phyloP scores from a whole-genome alignment of 2,329 filamentous ascomycete species.

The Pestalotiopsis sp. region DNA sequence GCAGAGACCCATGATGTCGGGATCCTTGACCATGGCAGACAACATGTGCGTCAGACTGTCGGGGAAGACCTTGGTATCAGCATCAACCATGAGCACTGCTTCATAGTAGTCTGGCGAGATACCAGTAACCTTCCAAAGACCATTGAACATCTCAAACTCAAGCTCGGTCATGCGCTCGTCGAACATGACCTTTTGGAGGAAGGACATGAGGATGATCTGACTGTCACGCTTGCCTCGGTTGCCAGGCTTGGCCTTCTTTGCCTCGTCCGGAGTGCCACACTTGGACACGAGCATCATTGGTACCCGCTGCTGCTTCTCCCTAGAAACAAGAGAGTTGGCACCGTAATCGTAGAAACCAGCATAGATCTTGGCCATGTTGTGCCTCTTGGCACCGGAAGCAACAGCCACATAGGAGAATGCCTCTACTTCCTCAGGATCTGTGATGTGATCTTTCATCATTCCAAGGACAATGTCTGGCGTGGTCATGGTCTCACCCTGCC shows the following conservation, averaged over 20 bases:
- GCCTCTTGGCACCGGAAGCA: constrained; percentile 90
- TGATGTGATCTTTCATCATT: constrained; percentile 93
- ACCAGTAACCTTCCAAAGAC: constrained; percentile 96
- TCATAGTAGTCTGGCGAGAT: constrained; percentile 99
- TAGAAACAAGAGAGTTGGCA: constrained; percentile 72
- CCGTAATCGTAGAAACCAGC: constrained; percentile 98
- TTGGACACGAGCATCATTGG: constrained; percentile 98
- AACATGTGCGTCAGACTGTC: constrained; percentile 99
- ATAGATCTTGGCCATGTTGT: constrained; percentile 99
- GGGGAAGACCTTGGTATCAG: constrained; percentile 98
- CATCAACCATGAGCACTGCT: constrained; percentile 97
- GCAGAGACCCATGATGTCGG: constrained; percentile 98
- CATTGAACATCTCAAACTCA: constrained; percentile 99
- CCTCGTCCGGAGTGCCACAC: constrained; percentile 89
- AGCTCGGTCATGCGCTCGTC: constrained; percentile 99
- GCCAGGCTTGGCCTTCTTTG: constrained; percentile 80
- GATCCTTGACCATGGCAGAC: constrained; percentile 98
- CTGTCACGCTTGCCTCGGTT: constrained; percentile 99
- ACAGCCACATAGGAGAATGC: constrained; percentile 96
- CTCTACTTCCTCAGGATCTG: constrained; percentile 78
- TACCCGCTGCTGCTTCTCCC: constrained; percentile 91
- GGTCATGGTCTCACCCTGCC: constrained; percentile 81
- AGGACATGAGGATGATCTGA: constrained; percentile 99
- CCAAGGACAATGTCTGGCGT: constrained; percentile 87
- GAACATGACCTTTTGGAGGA: constrained; percentile 99